A percentile compares a stretch with the other conserved stretches of the same genome.
Conservation (phyloP, 139 green algal genomes). For the Chlamydomonas asymmetrica region DNA sequence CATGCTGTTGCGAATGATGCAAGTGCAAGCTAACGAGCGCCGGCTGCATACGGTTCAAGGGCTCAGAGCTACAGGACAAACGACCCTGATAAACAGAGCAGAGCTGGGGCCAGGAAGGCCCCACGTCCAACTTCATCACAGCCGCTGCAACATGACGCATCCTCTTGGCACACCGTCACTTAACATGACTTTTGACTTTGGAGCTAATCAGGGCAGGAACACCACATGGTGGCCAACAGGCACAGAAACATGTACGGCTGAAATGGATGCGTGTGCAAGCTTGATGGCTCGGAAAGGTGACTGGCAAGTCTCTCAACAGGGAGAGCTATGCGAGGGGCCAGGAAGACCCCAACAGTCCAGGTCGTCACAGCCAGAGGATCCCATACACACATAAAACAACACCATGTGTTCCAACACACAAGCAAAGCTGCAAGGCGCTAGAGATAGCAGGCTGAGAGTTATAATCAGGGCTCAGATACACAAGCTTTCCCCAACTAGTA, state of each 20-base stretch:
- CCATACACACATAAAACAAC: background rate
- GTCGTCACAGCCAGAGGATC: conserved; percentile 9
- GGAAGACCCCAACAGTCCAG: background rate
- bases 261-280: too few relatives aligned
- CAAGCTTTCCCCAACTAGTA: too few relatives aligned
- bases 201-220: background rate
- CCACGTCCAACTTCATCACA: conserved; percentile 1
- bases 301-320: background rate
- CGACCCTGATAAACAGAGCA: background rate
- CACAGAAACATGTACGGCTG: too few relatives aligned
- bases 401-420: too few relatives aligned
- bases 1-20: background rate
- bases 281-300: conserved; percentile 2
- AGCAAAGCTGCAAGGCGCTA: too few relatives aligned
- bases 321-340: background rate
- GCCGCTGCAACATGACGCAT: conserved; percentile 9
- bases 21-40: background rate
- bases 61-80: too few relatives aligned
- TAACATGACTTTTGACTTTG: too few relatives aligned
- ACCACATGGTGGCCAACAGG: too few relatives aligned
- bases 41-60: background rate
- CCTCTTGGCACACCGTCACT: too few relatives aligned
- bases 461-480: too few relatives aligned
- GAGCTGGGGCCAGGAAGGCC: background rate
- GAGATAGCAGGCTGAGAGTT: too few relatives aligned